These are phyloP conservation scores for Polyrhizophydium stewartii DNA, from an alignment of 371 early-diverging fungal genomes.

Conservation along the genomic window DNA sequence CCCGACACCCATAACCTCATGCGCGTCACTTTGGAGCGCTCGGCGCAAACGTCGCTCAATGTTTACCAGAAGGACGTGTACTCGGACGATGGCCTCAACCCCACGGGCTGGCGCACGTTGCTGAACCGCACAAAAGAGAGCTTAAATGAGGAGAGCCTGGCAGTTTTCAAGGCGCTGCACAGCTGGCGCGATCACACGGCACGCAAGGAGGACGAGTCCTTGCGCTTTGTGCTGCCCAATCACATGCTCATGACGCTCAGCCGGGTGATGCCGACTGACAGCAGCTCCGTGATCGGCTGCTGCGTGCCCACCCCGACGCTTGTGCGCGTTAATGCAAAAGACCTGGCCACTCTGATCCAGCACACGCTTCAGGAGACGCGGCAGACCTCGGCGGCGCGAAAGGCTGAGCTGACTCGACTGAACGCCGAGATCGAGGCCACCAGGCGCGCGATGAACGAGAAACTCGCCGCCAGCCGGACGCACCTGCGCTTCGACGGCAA, in stretches of 20 bases:
- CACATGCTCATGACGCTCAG: conserved; percentile 80
- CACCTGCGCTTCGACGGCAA: conserved; percentile 34
- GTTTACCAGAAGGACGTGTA: conserved; percentile 76
- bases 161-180: conserved; percentile 82
- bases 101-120: conserved; percentile 71
- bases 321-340: conserved; percentile 76
- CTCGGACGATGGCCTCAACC: conserved; percentile 71
- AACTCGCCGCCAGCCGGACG: conserved; percentile 7
- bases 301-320: conserved; percentile 83
- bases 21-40: conserved; percentile 61
- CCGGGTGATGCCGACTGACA: conserved; percentile 71
- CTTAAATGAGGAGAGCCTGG: conserved; percentile 59
- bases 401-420: conserved; percentile 9
- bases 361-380: conserved; percentile 21
- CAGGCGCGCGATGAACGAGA: conserved; percentile 5
- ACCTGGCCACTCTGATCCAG: conserved; percentile 66
- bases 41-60: conserved; percentile 60
- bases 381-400: not conserved
- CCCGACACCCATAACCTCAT: conserved; percentile 61
- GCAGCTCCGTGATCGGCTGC: conserved; percentile 65
- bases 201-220: conserved; percentile 87
- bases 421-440: conserved; percentile 3
- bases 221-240: conserved; percentile 83
- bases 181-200: conserved; percentile 89
- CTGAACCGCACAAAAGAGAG: conserved; percentile 61